phyloP scores from a whole-genome alignment of 805 yeast genomes.

The Ogataea ganodermae region DNA sequence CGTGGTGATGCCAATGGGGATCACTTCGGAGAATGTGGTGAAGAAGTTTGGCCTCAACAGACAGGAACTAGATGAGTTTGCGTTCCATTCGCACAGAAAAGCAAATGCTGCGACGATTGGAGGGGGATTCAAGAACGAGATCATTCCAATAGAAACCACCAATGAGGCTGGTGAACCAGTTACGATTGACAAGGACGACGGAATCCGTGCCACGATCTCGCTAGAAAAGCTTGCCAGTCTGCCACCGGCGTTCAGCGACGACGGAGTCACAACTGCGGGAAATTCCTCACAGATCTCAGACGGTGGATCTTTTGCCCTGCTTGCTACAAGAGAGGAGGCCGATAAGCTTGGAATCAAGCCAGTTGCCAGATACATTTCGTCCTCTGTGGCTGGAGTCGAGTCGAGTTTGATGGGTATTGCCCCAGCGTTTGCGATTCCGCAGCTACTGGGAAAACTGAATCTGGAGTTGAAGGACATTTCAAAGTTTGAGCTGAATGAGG shows the following conservation, averaged over 20 bases:
- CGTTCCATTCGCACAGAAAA: conserved; percentile 29
- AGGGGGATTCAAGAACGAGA: conserved; percentile 32
- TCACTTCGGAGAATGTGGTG: conserved; percentile 34
- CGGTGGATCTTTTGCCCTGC: conserved; percentile 39
- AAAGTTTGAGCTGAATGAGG: conserved; percentile 40
- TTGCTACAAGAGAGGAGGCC: conserved; percentile 39
- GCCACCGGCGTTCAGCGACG: conserved; percentile 32
- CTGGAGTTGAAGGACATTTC: conserved; percentile 32
- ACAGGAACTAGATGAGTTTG: conserved; percentile 33
- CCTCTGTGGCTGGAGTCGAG: conserved; percentile 39
- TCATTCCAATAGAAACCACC: conserved; percentile 27
- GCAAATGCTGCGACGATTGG: conserved; percentile 30
- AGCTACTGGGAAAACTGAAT: conserved; percentile 25
- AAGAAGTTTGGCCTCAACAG: conserved; percentile 29
- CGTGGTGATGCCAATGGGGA: conserved; percentile 38
- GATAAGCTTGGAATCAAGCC: conserved; percentile 35
- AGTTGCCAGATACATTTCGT: conserved; percentile 35
- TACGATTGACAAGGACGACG: conserved; percentile 26
- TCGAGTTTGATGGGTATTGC: conserved; percentile 41
- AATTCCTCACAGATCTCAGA: conserved; percentile 41
- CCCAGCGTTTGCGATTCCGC: conserved; percentile 38
- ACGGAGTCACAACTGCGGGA: conserved; percentile 40
- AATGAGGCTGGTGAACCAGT: conserved; percentile 15
- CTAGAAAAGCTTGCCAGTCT: conserved; percentile 29
- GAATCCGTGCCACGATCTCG: conserved; percentile 28